Base-by-base conservation (phyloP, 345 rosid species). In the Zanthoxylum bungeanum region DNA sequence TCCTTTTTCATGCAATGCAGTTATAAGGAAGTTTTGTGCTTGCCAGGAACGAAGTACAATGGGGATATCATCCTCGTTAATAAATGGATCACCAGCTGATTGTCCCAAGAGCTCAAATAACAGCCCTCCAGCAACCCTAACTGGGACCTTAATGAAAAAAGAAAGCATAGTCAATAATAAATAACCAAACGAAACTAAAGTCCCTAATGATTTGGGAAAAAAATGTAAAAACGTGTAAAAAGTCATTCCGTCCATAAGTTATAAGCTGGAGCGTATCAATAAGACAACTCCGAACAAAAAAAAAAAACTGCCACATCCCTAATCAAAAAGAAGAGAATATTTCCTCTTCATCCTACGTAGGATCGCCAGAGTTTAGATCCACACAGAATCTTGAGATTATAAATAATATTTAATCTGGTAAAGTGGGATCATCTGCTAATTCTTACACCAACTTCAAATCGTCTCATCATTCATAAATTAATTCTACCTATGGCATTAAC, bases 111-210 rank as follows among this genome's bases (percentile, higher is more conserved):
- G 93, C 85, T 95, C 99, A 85, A 95, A 95, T 72, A 95, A 71
- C 40, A 95, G 86, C 44, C 99, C 99, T 79, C 99, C 99, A 73
- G 99, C 93, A 59, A 92, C 99, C 80, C 98, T 88, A 61, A 95
- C 99, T 0, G 99, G 99, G 60, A 95, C 98, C 92, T 89, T 65
- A 25, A 74, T 51, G 73, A 57, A 75, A 50, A 69, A 69, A 27
- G 22, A 1, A 68, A 69, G 27, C 64, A 60, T 3, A 9, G 71
- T 57, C 31, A 77, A 70, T 44, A 33, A 44, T n/a, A n/a, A n/a
- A n/a, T 44, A 33, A 44, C 46, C 42, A 40, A 34, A 69, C 12
- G 69, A 57, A 49, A 64, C 31, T 46, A 69, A 52, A 56, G 62
- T 78, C 65, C 58, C 65, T 25, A 2, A 71, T 40, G 49, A 46